A percentile compares a stretch with the other conserved stretches of the same genome.
Conservation (phyloP, 306 rosid species). For the Inga laurina region DNA sequence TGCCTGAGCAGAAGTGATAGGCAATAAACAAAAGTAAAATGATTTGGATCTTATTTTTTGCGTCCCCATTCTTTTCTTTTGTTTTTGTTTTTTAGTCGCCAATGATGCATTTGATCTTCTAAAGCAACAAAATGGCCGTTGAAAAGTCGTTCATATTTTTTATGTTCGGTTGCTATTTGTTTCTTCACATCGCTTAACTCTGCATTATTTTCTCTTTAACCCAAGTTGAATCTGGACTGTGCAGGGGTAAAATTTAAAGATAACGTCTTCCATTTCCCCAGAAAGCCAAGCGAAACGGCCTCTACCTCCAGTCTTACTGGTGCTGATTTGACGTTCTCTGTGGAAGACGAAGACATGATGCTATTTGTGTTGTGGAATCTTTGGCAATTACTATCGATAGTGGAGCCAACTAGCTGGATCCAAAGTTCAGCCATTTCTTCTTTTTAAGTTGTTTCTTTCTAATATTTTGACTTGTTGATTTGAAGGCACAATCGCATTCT, state of each 20-base stretch:
- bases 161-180: not conserved
- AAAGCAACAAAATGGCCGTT: constrained; percentile 34
- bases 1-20: constrained; percentile 26
- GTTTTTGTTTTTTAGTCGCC: constrained; percentile 33
- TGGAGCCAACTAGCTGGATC: constrained; percentile 40
- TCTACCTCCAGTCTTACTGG: constrained; percentile 32
- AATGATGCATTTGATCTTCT: constrained; percentile 33
- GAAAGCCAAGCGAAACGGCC: constrained; percentile 28
- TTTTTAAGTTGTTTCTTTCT: constrained; percentile 30
- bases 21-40: constrained; percentile 29
- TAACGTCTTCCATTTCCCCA: constrained; percentile 7
- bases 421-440: constrained; percentile 21
- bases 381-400: constrained; percentile 1
- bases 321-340: constrained; percentile 46
- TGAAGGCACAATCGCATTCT: constrained; percentile 41
- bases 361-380: constrained; percentile 46
- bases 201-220: constrained; percentile 34
- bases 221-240: constrained; percentile 34
- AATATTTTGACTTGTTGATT: constrained; percentile 48
- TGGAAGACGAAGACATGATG: constrained; percentile 26
- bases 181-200: not conserved
- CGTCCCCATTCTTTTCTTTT: constrained; percentile 4
- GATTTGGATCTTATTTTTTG: constrained; percentile 37
- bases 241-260: constrained; percentile 30
- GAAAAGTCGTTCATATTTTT: constrained; percentile 8